These are phyloP conservation scores for Micromonas pusilla DNA, from an alignment of 139 green algal genomes.

Conservation along the genomic window DNA sequence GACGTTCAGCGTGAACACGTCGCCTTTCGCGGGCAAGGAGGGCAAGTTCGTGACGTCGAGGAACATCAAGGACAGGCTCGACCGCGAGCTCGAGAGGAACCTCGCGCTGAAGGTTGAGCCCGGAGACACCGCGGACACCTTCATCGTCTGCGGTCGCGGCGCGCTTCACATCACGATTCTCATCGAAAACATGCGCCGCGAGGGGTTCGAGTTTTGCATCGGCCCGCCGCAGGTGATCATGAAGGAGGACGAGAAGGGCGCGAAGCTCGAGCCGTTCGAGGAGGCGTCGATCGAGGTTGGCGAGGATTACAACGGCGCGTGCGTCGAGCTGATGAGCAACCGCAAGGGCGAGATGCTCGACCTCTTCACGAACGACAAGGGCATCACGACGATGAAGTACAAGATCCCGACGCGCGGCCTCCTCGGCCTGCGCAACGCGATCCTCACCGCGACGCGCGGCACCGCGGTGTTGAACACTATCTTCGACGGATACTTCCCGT, in stretches of 20 bases:
- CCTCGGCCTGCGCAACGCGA: conserved; percentile 83
- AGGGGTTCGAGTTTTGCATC: conserved; percentile 68
- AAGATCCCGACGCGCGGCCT: conserved; percentile 86
- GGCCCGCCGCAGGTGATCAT: conserved; percentile 91
- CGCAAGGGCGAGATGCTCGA: conserved; percentile 91
- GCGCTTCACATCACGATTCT: conserved; percentile 78
- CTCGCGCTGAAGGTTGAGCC: conserved; percentile 89
- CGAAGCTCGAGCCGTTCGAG: conserved; percentile 87
- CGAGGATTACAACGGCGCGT: conserved; percentile 33
- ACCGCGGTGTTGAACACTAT: conserved; percentile 92
- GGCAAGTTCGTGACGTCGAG: conserved; percentile 67
- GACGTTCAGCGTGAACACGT: conserved; percentile 93
- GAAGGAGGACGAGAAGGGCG: conserved; percentile 51
- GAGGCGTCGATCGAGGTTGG: conserved; percentile 74
- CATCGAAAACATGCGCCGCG: conserved; percentile 94
- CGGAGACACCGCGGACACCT: conserved; percentile 82
- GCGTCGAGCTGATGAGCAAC: conserved; percentile 85
- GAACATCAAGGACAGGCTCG: conserved; percentile 69
- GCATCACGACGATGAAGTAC: conserved; percentile 67
- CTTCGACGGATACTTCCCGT: conserved; percentile 63
- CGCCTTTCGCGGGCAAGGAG: conserved; percentile 86
- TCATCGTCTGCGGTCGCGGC: conserved; percentile 87
- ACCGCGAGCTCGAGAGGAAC: conserved; percentile 92
- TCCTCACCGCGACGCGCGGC: conserved; percentile 93
- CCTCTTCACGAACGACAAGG: conserved; percentile 50